Conservation (phyloP, 768 basidiomycete genomes). For the Mrakia blollopis region DNA sequence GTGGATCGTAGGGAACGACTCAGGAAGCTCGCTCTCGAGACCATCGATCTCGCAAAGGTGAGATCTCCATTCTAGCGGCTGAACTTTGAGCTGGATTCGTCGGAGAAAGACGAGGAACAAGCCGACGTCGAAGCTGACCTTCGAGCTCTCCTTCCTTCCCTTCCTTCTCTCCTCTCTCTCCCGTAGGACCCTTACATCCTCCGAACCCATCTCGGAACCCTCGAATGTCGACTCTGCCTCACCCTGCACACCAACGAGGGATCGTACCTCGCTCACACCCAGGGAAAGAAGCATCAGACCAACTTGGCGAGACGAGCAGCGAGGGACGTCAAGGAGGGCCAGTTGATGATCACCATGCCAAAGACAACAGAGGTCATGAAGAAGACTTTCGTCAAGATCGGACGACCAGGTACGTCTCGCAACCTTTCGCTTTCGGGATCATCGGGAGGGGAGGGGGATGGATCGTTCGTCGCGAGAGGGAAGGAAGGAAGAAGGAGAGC, state of each 20-base stretch:
- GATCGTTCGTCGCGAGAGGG: not conserved
- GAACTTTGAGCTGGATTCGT: not conserved
- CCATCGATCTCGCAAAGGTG: slow-evolving; percentile 95
- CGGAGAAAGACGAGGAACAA: too few relatives aligned
- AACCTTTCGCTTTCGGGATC: too few relatives aligned
- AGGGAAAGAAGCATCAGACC: slow-evolving; percentile 99
- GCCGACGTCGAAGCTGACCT: not conserved
- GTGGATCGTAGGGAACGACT: slow-evolving; percentile 92
- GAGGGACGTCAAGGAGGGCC: slow-evolving; percentile 90
- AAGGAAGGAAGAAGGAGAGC: too few relatives aligned
- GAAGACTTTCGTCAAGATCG: slow-evolving; percentile 87
- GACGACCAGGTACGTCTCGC: slow-evolving; percentile 80
- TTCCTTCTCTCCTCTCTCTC: not conserved
- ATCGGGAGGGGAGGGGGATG: too few relatives aligned
- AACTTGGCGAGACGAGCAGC: slow-evolving; percentile 95
- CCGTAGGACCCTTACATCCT: slow-evolving; percentile 91
- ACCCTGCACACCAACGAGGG: slow-evolving; percentile 99
- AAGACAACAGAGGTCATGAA: slow-evolving; percentile 66
- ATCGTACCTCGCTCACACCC: slow-evolving; percentile 87
- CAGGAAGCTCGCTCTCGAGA: slow-evolving; percentile 90
- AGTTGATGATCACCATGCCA: slow-evolving; percentile 69
- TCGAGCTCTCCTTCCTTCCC: not conserved
- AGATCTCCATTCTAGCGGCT: slow-evolving; percentile 34
- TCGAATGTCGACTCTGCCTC: slow-evolving; percentile 95
- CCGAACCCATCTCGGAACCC: slow-evolving; percentile 94